Evolutionary conservation across 2,329 filamentous ascomycete genomes (phyloP).

Genomic region (Pseudocercospora ulei): DNA sequence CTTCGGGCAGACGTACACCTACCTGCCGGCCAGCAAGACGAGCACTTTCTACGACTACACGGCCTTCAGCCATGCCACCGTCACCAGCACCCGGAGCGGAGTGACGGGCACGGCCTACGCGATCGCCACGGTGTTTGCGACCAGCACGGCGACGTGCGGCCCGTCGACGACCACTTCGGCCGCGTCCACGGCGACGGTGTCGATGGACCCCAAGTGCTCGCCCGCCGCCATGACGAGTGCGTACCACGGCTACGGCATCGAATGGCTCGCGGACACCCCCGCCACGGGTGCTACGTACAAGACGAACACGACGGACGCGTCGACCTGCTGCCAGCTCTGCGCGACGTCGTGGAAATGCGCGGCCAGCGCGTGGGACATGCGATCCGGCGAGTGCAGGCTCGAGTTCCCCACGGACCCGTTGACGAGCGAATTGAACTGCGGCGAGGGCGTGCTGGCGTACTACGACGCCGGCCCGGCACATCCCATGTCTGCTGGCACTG

Average conservation of each 20-base stretch:
- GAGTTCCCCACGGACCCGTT: constrained; percentile 26
- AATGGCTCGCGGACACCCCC: constrained; percentile 25
- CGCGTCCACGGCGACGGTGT: constrained; percentile 24
- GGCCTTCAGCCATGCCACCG: constrained; percentile 26
- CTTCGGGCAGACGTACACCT: constrained; percentile 29
- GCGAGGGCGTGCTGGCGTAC: constrained; percentile 25
- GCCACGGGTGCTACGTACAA: constrained; percentile 25
- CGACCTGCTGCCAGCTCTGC: constrained; percentile 31
- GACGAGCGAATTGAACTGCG: constrained; percentile 29
- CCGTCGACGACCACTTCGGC: constrained; percentile 21
- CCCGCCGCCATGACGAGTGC: constrained; percentile 28
- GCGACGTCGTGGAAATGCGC: constrained; percentile 28
- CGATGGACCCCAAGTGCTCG: constrained; percentile 30
- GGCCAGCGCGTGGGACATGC: constrained; percentile 29
- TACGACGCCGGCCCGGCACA: constrained; percentile 28
- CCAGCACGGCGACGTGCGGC: constrained; percentile 22
- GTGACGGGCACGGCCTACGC: constrained; percentile 26
- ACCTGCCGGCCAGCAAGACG: constrained; percentile 23
- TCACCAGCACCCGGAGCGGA: constrained; percentile 29
- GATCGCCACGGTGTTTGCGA: constrained; percentile 27
- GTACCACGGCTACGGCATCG: constrained; percentile 27
- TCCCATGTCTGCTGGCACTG: constrained; percentile 30
- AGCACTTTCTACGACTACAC: constrained; percentile 30
- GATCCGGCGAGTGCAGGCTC: constrained; percentile 26
- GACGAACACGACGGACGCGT: constrained; percentile 28